A percentile compares a stretch with the other conserved stretches of the same genome.
Evolutionary conservation across 2,329 filamentous ascomycete species (phyloP).

Genomic region (Aspergillus sp.): DNA sequence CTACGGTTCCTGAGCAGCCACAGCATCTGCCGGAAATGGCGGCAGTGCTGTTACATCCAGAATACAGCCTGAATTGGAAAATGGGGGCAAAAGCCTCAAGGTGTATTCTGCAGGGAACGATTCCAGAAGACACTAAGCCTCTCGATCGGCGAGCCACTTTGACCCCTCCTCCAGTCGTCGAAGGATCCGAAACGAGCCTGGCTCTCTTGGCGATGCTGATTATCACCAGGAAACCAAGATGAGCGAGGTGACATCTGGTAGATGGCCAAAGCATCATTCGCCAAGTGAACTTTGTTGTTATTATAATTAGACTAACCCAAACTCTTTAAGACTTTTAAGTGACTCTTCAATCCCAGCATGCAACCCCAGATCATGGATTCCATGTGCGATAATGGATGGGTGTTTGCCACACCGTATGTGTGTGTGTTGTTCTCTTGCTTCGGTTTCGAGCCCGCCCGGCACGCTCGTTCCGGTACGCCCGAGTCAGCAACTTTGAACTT

Average conservation of each 20-base stretch:
- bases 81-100: neutral
- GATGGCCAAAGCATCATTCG: constrained; percentile 4
- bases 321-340: too few species aligned
- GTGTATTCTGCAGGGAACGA: constrained; percentile 30
- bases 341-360: too few species aligned
- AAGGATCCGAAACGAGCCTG: constrained; percentile 6
- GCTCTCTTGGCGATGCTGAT: constrained; percentile 5
- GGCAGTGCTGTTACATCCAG: neutral
- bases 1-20: constrained; percentile 3
- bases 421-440: neutral
- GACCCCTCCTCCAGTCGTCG: constrained; percentile 11
- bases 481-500: neutral
- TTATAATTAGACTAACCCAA: too few species aligned
- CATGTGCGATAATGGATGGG: neutral
- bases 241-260: neutral
- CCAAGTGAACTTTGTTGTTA: neutral
- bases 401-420: neutral
- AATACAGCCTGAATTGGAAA: neutral
- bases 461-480: neutral
- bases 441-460: neutral
- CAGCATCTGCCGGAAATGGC: neutral
- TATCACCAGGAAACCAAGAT: constrained; percentile 3
- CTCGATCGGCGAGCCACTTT: constrained; percentile 18
- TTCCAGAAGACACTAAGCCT: constrained; percentile 33
- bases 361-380: too few species aligned